Evolutionary conservation across 2,329 filamentous ascomycete genomes (phyloP), one percentile per base, ranked within the genome.

Genomic region (Microsporum audouinii): DNA sequence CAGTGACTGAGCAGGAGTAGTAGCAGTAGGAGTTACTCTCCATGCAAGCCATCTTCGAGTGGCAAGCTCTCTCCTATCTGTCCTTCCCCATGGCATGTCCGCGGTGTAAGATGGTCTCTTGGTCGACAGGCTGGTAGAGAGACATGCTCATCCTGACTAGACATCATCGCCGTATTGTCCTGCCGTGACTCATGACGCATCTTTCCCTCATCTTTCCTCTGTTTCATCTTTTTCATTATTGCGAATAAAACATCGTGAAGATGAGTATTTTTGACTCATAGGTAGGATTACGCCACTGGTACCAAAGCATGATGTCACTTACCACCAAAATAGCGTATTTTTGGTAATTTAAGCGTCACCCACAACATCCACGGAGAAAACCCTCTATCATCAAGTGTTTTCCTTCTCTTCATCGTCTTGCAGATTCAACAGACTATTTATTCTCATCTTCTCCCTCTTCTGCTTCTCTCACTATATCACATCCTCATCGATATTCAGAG

Each of bases 191-290:
- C 27, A 31, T 12, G 6, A 12, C 27, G 47, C 29, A 8, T 17
- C 17, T 31, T 49, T 49, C 45, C 14, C 45, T 10, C 17, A 8
- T 14, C 29, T 3, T 57, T 39, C 12, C 38, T 36, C 53, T 10
- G 10, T 14, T 39, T 57, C 39, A 2, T 43, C 39, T 1, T 17
- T n/a, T 17, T 43, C 34, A 36, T 5, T 10, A 5, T 43, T 14
- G 2, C 14, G 27, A 34, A n/a, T 56, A 39, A 6, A 39, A 2
- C 27, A 10, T 38, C 33, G n/a, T 43, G 33, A 29, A 27, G n/a
- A 29, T 58, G 39, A 41, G 14, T 45, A 23, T 58, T 58, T 43
- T 58, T 33, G 56, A 58, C 36, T 58, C 56, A 58, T 45, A 23
- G 29, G 17, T n/a, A 10, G 8, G 12, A 41, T 36, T 55, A 55